These are phyloP conservation scores for Hysterium pulicare DNA, from an alignment of 2,329 filamentous ascomycete species.

Conservation along the genomic window DNA sequence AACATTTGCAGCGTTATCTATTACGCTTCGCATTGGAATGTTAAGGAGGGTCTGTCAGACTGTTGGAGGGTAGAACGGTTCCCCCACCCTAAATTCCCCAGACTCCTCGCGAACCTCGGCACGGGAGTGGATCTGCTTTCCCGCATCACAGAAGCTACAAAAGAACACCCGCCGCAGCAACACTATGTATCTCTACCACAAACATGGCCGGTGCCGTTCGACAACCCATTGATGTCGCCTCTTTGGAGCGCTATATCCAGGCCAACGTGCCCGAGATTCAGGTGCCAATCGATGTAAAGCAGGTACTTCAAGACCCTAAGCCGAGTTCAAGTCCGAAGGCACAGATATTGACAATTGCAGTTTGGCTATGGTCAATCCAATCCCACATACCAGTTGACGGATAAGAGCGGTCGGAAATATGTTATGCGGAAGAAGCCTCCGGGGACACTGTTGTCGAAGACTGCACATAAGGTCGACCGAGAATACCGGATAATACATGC, in stretches of 20 bases:
- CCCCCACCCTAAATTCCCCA: background rate
- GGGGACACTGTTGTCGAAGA: constrained; percentile 87
- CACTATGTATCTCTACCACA: constrained; percentile 9
- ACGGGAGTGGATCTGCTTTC: constrained; percentile 1
- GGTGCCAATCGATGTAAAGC: constrained; percentile 80
- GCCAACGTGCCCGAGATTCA: constrained; percentile 79
- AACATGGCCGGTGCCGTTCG: constrained; percentile 81
- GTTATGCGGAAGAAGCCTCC: constrained; percentile 98
- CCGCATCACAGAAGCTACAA: constrained; percentile 6
- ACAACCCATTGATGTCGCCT: constrained; percentile 81
- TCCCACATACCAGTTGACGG: constrained; percentile 89
- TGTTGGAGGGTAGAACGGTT: no score
- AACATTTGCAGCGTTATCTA: no score
- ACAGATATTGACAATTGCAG: constrained; percentile 45
- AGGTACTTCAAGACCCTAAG: constrained; percentile 53
- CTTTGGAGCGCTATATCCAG: constrained; percentile 75
- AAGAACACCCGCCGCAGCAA: constrained; percentile 17
- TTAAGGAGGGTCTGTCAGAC: no score
- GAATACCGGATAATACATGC: constrained; percentile 90
- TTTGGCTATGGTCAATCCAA: constrained; percentile 98
- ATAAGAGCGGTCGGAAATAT: constrained; percentile 65
- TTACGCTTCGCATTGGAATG: no score
- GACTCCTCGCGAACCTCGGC: constrained; percentile 4
- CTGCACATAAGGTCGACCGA: constrained; percentile 93
- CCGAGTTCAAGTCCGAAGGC: background rate